phyloP scores from a whole-genome alignment of 73 alveolate genomes.

The Urostyla sp. region DNA sequence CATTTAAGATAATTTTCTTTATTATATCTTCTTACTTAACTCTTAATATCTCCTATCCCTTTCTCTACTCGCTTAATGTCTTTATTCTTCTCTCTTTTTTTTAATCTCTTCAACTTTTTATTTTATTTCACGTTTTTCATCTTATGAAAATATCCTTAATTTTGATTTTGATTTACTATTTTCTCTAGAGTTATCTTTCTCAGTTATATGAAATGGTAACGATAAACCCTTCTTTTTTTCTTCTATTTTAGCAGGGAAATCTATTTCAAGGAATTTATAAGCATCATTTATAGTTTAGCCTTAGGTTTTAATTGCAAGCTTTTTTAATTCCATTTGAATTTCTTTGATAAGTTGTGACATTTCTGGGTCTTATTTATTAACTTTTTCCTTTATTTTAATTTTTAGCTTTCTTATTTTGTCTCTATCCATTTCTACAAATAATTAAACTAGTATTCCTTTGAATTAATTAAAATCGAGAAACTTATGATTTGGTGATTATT shows the following conservation, averaged over 20 bases:
- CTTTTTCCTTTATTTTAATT: background rate
- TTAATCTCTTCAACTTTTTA: conserved; percentile 4
- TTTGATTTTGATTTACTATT: background rate
- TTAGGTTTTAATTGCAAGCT: background rate
- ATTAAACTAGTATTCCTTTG: conserved; percentile 61
- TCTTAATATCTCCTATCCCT: background rate
- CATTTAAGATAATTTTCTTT: conserved; percentile 6
- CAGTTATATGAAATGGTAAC: conserved; percentile 38
- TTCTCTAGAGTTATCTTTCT: background rate
- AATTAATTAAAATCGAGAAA: conserved; percentile 76
- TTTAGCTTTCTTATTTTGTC: conserved; percentile 5
- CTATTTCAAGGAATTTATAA: conserved; percentile 10
- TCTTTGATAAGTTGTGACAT: conserved; percentile 4
- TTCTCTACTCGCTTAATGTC: background rate
- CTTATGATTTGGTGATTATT: conserved; percentile 70
- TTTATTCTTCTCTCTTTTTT: background rate
- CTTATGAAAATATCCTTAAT: background rate
- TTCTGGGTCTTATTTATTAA: background rate
- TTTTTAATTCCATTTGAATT: background rate
- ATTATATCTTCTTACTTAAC: conserved; percentile 20
- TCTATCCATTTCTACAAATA: conserved; percentile 60
- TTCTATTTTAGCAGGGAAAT: conserved; percentile 26
- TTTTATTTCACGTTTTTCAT: conserved; percentile 25
- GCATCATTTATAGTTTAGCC: conserved; percentile 20
- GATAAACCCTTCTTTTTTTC: conserved; percentile 27